Conservation (phyloP, 1,284 basidiomycete genomes). For the Trichosporon sp. region DNA sequence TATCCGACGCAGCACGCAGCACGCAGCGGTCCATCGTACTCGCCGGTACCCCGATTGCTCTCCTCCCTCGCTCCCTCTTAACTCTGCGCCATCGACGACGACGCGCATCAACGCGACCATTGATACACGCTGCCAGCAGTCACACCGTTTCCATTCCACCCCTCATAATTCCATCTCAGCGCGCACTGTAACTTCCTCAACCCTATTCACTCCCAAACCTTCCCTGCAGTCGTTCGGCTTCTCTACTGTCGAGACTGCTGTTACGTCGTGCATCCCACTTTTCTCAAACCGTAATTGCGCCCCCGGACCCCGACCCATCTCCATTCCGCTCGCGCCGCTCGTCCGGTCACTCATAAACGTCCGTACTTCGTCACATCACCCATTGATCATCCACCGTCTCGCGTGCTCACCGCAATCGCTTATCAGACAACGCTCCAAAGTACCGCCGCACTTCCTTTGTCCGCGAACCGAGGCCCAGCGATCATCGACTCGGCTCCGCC, state of each 20-base stretch:
- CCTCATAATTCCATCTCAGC: constrained; percentile 11
- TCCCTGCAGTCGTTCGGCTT: background rate
- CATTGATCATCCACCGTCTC: constrained; percentile 6
- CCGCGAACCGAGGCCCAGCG: background rate
- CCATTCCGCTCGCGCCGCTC: constrained; percentile 5
- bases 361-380: constrained; percentile 10
- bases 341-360: constrained; percentile 9
- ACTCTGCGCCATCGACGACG: background rate
- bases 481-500: background rate
- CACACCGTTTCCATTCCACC: constrained; percentile 3
- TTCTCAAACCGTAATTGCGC: constrained; percentile 7
- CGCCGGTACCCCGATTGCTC: background rate
- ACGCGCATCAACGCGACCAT: background rate
- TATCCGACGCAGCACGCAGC: background rate
- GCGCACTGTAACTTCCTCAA: background rate
- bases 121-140: background rate
- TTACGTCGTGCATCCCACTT: constrained; percentile 8
- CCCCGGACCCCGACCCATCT: constrained; percentile 2
- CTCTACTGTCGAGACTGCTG: constrained; percentile 6
- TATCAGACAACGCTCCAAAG: constrained; percentile 1
- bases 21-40: background rate
- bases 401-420: constrained; percentile 13
- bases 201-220: constrained; percentile 1
- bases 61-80: background rate
- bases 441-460: background rate